These are phyloP conservation scores for Zopfia rhizophila DNA, from an alignment of 2,329 filamentous ascomycete species.

Conservation along the genomic window DNA sequence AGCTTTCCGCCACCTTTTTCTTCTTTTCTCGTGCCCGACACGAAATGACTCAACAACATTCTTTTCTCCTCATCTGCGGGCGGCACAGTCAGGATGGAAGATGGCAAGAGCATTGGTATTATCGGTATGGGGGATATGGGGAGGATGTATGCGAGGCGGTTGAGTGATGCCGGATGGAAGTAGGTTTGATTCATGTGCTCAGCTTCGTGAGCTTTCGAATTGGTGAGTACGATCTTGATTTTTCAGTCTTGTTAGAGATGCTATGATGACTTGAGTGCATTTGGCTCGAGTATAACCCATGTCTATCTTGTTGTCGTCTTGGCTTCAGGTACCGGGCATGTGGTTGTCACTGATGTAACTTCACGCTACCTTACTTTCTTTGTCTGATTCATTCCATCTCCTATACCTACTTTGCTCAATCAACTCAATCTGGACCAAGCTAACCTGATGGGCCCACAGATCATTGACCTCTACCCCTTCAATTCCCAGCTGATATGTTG, in stretches of 20 bases:
- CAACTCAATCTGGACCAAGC: slow-evolving; percentile 32
- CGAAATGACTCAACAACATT: slow-evolving; percentile 43
- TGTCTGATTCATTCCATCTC: slow-evolving; percentile 74
- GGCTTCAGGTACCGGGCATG: slow-evolving; percentile 68
- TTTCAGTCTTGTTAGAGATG: slow-evolving; percentile 51
- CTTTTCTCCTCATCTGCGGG: slow-evolving; percentile 30
- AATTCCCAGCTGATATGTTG: background rate
- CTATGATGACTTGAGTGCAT: slow-evolving; percentile 99
- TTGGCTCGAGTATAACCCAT: slow-evolving; percentile 98
- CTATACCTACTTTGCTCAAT: slow-evolving; percentile 25
- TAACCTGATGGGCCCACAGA: slow-evolving; percentile 34
- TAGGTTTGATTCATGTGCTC: slow-evolving; percentile 62
- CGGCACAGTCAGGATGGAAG: slow-evolving; percentile 62
- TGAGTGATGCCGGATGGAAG: slow-evolving; percentile 97
- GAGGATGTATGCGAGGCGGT: slow-evolving; percentile 92
- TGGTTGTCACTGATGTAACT: slow-evolving; percentile 96
- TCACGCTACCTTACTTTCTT: slow-evolving; percentile 95
- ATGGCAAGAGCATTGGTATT: slow-evolving; percentile 81
- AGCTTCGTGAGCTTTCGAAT: slow-evolving; percentile 15
- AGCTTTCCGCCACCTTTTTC: slow-evolving; percentile 28
- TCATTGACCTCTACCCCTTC: background rate
- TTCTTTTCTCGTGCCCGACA: slow-evolving; percentile 18
- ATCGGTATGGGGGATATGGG: slow-evolving; percentile 99
- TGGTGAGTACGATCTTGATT: slow-evolving; percentile 38
- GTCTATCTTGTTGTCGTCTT: slow-evolving; percentile 77